Conservation (phyloP, 768 basidiomycete genomes). For the Panus rudis region DNA sequence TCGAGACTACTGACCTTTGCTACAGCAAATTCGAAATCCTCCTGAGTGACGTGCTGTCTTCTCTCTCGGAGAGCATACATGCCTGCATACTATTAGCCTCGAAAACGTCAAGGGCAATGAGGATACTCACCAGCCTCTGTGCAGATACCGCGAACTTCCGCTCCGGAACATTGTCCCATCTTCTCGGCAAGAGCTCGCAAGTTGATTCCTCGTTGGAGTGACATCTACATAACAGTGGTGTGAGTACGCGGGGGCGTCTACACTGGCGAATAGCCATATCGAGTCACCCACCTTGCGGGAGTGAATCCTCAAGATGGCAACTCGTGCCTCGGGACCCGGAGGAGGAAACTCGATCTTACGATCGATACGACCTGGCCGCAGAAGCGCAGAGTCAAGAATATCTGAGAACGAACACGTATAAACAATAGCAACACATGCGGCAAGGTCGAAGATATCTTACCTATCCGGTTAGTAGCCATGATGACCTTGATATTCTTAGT, state of each 20-base stretch:
- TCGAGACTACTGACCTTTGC: conserved; percentile 60
- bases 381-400: conserved; percentile 88
- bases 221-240: conserved; percentile 60
- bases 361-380: conserved; percentile 94
- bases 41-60: conserved; percentile 94
- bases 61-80: conserved; percentile 97
- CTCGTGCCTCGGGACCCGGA: conserved; percentile 92
- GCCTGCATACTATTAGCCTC: conserved; percentile 33
- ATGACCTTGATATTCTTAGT: conserved; percentile 84
- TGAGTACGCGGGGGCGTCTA: background rate
- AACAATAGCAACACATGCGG: background rate
- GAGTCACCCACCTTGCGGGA: conserved; percentile 68
- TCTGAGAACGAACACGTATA: conserved; percentile 37
- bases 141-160: conserved; percentile 95
- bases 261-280: background rate
- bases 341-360: conserved; percentile 98
- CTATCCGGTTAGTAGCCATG: conserved; percentile 98
- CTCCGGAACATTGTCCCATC: conserved; percentile 98
- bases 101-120: background rate
- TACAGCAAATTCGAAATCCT: conserved; percentile 98
- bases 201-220: conserved; percentile 94
- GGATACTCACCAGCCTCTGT: conserved; percentile 78
- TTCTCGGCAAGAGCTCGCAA: conserved; percentile 94
- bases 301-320: conserved; percentile 95
- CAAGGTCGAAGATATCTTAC: conserved; percentile 29